Base-by-base conservation (phyloP, 2,329 filamentous ascomycete genomes). In the Dendryphion nanum region DNA sequence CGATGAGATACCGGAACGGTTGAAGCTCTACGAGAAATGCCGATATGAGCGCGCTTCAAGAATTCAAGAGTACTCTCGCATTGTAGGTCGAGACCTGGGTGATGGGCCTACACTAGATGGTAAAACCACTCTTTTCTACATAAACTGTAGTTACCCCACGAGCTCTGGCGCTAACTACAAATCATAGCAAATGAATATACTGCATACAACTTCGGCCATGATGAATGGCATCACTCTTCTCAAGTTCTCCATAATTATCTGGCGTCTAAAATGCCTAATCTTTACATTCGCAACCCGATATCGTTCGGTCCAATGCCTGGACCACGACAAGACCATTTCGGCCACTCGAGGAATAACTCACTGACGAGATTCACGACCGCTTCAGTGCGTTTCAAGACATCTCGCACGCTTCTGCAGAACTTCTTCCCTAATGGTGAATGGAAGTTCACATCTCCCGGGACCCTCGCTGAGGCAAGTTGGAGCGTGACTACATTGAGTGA, bases 1-100 rank as follows among this genome's bases (percentile, higher is more conserved):
- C 0, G 57, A 66, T 0, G 75, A 80, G 0, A 64, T 86, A 0
- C 63, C 74, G 0, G 73, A 76, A 6, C 71, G 82, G 1, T 63
- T 86, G 6, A 67, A 69, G 37, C 63, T 86, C 0, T 85, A 84
- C 49, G 67, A 84, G 41, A 64, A 74, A 23, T 75, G 77, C 34
- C 69, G 83, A 5, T 73, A 77, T 28, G 72, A 75, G 17, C 73
- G 83, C 20, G 79, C 78, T 0, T 71, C 77, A 14, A 67, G 41
- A 8, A 76, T 85, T 5, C 82, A 85, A 49, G 69, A 78, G 10
- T 75, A 71, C 41, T 78, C 80, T 2, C 71, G 81, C 18, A 54
- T 72, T 18, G 69, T 71, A 0, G 79, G 79, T 0, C 53, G 57
- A 38, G 76, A 82, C 44, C 58, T 69, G 3, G 60, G 64, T 2